A percentile compares a stretch with the other conserved stretches of the same genome.
These are phyloP conservation scores for Dioscorea zingiberensis DNA, from an alignment of 106 monocot genomes.

Conservation along the genomic window DNA sequence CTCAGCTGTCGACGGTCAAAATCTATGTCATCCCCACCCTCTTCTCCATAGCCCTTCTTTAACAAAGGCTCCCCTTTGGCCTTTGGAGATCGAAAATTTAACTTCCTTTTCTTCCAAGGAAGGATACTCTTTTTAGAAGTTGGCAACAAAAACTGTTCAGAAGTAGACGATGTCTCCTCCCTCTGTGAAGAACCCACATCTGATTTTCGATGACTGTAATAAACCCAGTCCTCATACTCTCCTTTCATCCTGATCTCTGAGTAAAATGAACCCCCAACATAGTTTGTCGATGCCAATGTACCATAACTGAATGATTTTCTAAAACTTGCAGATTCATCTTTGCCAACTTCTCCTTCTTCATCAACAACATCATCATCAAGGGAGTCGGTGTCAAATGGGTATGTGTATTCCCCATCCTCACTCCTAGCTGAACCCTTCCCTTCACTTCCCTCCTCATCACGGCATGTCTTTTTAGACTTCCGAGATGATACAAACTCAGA, in stretches of 20 bases:
- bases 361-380: slow-evolving; percentile 41
- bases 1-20: slow-evolving; percentile 64
- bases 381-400: slow-evolving; percentile 59
- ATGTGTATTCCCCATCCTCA: slow-evolving; percentile 44
- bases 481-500: slow-evolving; percentile 54
- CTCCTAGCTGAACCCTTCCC: slow-evolving; percentile 44
- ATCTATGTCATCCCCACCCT: slow-evolving; percentile 83
- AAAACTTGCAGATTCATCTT: slow-evolving; percentile 21
- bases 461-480: slow-evolving; percentile 38
- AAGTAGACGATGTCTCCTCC: slow-evolving; percentile 25
- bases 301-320: slow-evolving; percentile 92
- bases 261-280: slow-evolving; percentile 31
- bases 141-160: slow-evolving; percentile 17
- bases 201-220: slow-evolving; percentile 44
- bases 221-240: slow-evolving; percentile 42
- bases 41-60: slow-evolving; percentile 63
- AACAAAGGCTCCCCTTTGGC: slow-evolving; percentile 73
- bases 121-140: slow-evolving; percentile 45
- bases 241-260: slow-evolving; percentile 30
- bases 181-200: slow-evolving; percentile 33
- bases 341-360: slow-evolving; percentile 29
- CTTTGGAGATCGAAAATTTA: slow-evolving; percentile 43
- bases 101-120: slow-evolving; percentile 59
- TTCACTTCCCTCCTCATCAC: slow-evolving; percentile 67
- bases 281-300: slow-evolving; percentile 55